phyloP scores from a whole-genome alignment of 2,329 filamentous ascomycete genomes.

The Mycosphaerella sp. region DNA sequence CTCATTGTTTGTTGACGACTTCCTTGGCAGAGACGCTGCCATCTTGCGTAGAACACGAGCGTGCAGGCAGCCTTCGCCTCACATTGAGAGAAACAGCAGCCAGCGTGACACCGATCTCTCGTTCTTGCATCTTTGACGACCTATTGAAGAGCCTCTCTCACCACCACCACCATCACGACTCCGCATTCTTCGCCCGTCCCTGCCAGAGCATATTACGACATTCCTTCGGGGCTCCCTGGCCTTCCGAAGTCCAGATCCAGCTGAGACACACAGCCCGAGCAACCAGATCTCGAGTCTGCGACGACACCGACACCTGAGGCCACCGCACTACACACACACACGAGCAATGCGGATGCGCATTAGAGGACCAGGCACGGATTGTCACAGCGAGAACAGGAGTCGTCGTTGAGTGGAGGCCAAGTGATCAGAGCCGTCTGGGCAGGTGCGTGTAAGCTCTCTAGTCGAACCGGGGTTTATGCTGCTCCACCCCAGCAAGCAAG shows the following conservation, averaged over 20 bases:
- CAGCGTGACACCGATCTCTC: neutral
- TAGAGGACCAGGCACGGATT: neutral
- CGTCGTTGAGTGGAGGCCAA: neutral
- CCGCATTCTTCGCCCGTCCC: neutral
- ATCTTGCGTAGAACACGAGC: neutral
- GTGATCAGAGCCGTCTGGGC: neutral
- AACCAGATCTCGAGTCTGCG: constrained; percentile 8
- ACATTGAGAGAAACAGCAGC: neutral
- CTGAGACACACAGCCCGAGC: constrained; percentile 8
- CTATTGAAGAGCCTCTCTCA: too few relatives aligned
- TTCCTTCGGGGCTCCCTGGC: constrained; percentile 1
- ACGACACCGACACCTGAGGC: neutral
- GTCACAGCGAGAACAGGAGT: neutral
- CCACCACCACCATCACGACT: too few relatives aligned
- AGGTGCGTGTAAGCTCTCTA: constrained; percentile 5
- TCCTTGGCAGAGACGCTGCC: neutral
- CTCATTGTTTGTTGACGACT: neutral
- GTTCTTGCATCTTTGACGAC: neutral
- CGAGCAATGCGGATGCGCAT: constrained; percentile 4
- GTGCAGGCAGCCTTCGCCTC: neutral
- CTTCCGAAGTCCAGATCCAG: neutral
- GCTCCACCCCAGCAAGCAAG: neutral
- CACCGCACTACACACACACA: neutral
- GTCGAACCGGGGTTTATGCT: constrained; percentile 1
- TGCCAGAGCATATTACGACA: neutral